Percentiles rank a stretch among this genome's conserved stretches.
Evolutionary conservation across 352 stramenopile species (phyloP).

Genomic region (Globisporangium sylvaticum): DNA sequence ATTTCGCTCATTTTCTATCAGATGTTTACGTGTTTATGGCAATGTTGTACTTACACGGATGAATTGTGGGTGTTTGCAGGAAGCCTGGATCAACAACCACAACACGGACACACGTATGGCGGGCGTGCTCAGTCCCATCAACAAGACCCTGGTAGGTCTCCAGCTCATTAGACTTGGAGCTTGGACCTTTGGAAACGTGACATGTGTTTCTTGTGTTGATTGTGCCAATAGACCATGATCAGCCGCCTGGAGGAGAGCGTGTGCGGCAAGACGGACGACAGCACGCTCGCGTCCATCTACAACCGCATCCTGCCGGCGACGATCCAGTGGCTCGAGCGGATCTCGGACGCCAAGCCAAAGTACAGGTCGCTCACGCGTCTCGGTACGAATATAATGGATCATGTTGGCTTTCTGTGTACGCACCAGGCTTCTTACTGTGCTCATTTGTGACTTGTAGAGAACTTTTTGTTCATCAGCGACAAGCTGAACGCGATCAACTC

Average conservation of each 20-base stretch:
- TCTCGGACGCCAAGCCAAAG: slow-evolving; percentile 61
- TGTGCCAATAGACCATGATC: slow-evolving; percentile 39
- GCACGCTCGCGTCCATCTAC: slow-evolving; percentile 59
- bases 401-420: neutral
- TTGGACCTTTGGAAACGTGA: neutral
- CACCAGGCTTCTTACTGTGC: too few species aligned
- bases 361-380: slow-evolving; percentile 57
- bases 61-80: slow-evolving; percentile 17
- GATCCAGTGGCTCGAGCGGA: slow-evolving; percentile 69
- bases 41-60: neutral
- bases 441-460: slow-evolving; percentile 32
- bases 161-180: neutral
- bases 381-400: slow-evolving; percentile 23
- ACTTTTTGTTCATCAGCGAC: slow-evolving; percentile 64
- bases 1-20: neutral
- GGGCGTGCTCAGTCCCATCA: slow-evolving; percentile 55
- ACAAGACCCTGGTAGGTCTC: slow-evolving; percentile 54
- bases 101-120: slow-evolving; percentile 70
- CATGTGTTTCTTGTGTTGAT: neutral
- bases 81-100: slow-evolving; percentile 62
- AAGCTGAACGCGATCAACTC: slow-evolving; percentile 44
- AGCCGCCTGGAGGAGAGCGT: slow-evolving; percentile 58
- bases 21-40: neutral
- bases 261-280: slow-evolving; percentile 50
- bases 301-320: slow-evolving; percentile 55